Base-by-base conservation (phyloP, 371 early-diverging fungal species). In the Zopfochytrium polystomum region DNA sequence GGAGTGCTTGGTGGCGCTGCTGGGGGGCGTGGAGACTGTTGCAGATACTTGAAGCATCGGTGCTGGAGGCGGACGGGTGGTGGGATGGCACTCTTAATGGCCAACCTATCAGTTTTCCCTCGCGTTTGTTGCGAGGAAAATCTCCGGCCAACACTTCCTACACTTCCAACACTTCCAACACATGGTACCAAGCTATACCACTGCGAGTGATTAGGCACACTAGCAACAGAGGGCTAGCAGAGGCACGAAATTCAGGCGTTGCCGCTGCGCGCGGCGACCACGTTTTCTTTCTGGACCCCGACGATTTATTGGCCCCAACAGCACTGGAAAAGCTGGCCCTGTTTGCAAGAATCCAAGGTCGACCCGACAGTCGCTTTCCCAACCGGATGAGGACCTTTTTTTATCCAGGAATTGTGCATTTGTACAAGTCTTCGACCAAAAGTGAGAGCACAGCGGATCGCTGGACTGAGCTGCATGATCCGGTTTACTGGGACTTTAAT, bases 201-300 rank as follows among this genome's bases (percentile, higher is more conserved):
- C 4, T 66, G 2, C 46, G 66, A 13, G 43, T 72, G 23, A 38
- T 68, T 9, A 38, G 33, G 4, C 71, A 72, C 50, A 5, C 20
- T 7, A 23, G 15, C 29, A 72, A 72, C 52, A 25, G 26, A 4
- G 72, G 72, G 11, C 64, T 72, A 3, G 55, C 72, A 9, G 65
- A 64, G 62, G 29, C 68, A 6, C 44, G 72, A 9, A 72, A 72
- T 54, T 68, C 72, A 2, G 72, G 72, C 26, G 72, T 63, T 11
- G 56, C 49, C 13, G 22, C 45, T 30, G 23, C 72, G 3, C 38
- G 47, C 18, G 50, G 51, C 15, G 34, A 46, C 27, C 43, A 69
- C 25, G 46, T 72, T 29, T 45, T 72, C 26, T 72, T 72, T 56
- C 57, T 72, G 18, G 72, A 72, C 45, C 72, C 72, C 1, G 72